Evolutionary conservation across 371 early-diverging fungal genomes (phyloP).

Genomic region (Lichtheimia hyalospora): DNA sequence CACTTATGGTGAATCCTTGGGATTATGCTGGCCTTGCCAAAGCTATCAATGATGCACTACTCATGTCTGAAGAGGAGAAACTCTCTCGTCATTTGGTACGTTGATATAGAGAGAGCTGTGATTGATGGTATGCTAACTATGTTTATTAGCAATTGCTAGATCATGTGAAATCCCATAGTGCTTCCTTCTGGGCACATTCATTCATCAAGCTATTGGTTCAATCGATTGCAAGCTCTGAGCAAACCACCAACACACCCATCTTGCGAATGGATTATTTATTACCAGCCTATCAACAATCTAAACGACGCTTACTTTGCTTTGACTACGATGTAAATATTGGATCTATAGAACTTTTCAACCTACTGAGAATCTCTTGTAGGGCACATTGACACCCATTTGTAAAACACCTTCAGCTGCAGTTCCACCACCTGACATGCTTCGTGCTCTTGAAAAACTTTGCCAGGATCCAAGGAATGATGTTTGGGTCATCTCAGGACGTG

Average conservation of each 20-base stretch:
- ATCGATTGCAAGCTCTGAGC: slow-evolving; percentile 48
- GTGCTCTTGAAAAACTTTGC: slow-evolving; percentile 63
- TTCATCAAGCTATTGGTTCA: slow-evolving; percentile 69
- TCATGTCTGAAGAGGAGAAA: slow-evolving; percentile 84
- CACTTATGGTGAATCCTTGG: slow-evolving; percentile 98
- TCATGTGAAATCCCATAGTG: slow-evolving; percentile 89
- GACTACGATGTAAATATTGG: slow-evolving; percentile 77
- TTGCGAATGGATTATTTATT: slow-evolving; percentile 52
- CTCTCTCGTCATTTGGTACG: slow-evolving; percentile 69
- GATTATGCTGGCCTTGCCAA: slow-evolving; percentile 92
- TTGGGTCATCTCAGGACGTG: slow-evolving; percentile 94
- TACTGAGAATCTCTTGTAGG: slow-evolving; percentile 44
- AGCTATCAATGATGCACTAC: slow-evolving; percentile 87
- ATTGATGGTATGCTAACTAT: neutral
- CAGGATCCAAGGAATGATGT: slow-evolving; percentile 82
- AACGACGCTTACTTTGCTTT: slow-evolving; percentile 76
- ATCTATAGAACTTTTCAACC: neutral
- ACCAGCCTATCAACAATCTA: slow-evolving; percentile 52
- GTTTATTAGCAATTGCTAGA: slow-evolving; percentile 71
- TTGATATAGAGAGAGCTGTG: too few species aligned
- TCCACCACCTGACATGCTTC: slow-evolving; percentile 67
- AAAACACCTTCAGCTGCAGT: slow-evolving; percentile 68
- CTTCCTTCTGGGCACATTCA: slow-evolving; percentile 88
- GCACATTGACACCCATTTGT: slow-evolving; percentile 79
- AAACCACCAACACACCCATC: slow-evolving; percentile 66